A percentile compares a stretch with the other conserved stretches of the same genome.
These are phyloP conservation scores for Nakazawaea ambrosiae DNA, from an alignment of 805 yeast species.

Conservation along the genomic window DNA sequence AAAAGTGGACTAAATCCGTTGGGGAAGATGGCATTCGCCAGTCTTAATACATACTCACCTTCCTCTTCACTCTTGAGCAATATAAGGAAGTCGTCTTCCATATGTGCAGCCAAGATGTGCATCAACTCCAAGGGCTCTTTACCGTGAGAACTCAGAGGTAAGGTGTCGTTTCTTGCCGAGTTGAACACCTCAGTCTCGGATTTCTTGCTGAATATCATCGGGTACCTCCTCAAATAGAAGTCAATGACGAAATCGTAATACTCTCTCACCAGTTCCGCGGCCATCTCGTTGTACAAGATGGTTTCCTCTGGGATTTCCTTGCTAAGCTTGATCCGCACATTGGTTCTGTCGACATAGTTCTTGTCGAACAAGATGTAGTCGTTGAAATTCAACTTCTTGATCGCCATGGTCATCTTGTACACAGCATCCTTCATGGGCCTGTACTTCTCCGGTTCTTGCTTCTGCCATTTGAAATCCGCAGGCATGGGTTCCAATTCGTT, in stretches of 20 bases:
- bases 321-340: slow-evolving; percentile 28
- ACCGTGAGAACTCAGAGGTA: slow-evolving; percentile 25
- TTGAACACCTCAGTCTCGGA: slow-evolving; percentile 25
- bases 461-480: slow-evolving; percentile 35
- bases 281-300: slow-evolving; percentile 24
- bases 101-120: slow-evolving; percentile 19
- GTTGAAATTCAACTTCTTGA: slow-evolving; percentile 37
- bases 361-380: slow-evolving; percentile 60
- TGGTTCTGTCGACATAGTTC: slow-evolving; percentile 43
- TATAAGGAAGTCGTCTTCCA: slow-evolving; percentile 61
- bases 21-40: slow-evolving; percentile 56
- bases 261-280: slow-evolving; percentile 37
- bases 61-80: slow-evolving; percentile 32
- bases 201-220: slow-evolving; percentile 36
- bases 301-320: slow-evolving; percentile 26
- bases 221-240: slow-evolving; percentile 44
- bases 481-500: slow-evolving; percentile 21
- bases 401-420: slow-evolving; percentile 59
- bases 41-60: slow-evolving; percentile 50
- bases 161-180: slow-evolving; percentile 30
- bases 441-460: slow-evolving; percentile 33
- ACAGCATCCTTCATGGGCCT: slow-evolving; percentile 41
- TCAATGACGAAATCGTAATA: slow-evolving; percentile 36
- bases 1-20: slow-evolving; percentile 64
- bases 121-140: slow-evolving; percentile 13